Conservation (phyloP, 371 early-diverging fungal species). For the Rhizomucor miehei region DNA sequence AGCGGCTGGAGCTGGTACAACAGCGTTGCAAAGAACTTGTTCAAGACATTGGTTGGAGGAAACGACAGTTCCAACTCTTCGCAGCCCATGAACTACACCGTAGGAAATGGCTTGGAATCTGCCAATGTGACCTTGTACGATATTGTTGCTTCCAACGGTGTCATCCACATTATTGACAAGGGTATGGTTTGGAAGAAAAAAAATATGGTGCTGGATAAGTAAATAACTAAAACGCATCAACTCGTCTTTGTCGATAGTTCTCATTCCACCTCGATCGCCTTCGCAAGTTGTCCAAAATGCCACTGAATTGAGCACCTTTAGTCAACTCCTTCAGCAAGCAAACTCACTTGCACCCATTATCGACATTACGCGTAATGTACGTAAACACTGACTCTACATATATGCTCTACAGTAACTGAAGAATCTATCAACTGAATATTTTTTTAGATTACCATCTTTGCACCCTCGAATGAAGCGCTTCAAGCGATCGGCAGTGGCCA, state of each 20-base stretch:
- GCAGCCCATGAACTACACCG: conserved; percentile 5
- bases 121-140: conserved; percentile 23
- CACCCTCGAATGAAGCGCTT: conserved; percentile 27
- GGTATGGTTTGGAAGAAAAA: conserved; percentile 14
- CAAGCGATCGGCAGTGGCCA: conserved; percentile 1
- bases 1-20: conserved; percentile 1
- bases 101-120: conserved; percentile 28
- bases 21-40: background rate
- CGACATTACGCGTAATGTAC: conserved; percentile 28
- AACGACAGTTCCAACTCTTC: background rate
- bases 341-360: conserved; percentile 12
- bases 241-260: too few relatives aligned
- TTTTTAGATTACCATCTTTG: conserved; percentile 37
- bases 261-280: conserved; percentile 28
- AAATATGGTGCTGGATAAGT: too few relatives aligned
- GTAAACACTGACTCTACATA: conserved; percentile 8
- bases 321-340: conserved; percentile 4
- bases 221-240: too few relatives aligned
- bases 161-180: conserved; percentile 34
- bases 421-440: background rate
- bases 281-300: conserved; percentile 17
- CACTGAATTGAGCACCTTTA: conserved; percentile 10
- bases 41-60: background rate
- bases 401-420: background rate
- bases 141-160: conserved; percentile 36